Conservation (phyloP, 257 asterid species). For the Solanum stenotomum region DNA sequence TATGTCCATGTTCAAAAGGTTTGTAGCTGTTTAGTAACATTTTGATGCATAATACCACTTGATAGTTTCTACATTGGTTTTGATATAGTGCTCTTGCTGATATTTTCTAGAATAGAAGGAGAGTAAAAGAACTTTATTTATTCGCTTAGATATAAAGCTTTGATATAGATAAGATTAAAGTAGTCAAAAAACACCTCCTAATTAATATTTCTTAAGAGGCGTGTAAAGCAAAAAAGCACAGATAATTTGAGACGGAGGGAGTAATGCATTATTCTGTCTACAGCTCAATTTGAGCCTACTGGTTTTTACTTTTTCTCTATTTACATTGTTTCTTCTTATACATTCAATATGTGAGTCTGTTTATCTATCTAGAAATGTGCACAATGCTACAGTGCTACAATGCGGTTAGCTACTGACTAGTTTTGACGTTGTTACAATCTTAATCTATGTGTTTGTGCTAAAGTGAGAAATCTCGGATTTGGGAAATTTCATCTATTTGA, state of each 20-base stretch:
- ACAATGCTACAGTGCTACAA: too few relatives aligned
- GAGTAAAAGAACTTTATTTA: not conserved
- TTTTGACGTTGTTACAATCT: not conserved
- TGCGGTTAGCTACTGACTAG: too few relatives aligned
- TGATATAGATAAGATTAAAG: not conserved
- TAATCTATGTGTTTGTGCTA: not conserved
- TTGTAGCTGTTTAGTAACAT: not conserved
- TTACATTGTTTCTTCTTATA: not conserved
- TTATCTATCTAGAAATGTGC: too few relatives aligned
- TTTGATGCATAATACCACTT: not conserved
- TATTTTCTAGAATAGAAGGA: not conserved
- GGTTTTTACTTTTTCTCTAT: not conserved
- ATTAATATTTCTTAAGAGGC: not conserved
- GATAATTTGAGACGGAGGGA: not conserved
- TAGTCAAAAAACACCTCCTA: not conserved
- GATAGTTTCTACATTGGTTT: not conserved
- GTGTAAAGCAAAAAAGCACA: not conserved
- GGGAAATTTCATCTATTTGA: not conserved
- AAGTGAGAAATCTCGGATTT: not conserved
- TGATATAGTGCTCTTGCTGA: not conserved
- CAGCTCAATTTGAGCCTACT: not conserved
- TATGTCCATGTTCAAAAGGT: conserved; percentile 78
- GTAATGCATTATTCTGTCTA: not conserved
- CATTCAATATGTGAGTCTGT: not conserved
- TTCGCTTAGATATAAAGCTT: too few relatives aligned